These are phyloP conservation scores for Salix arbutifolia DNA, from an alignment of 345 rosid species.

Conservation along the genomic window DNA sequence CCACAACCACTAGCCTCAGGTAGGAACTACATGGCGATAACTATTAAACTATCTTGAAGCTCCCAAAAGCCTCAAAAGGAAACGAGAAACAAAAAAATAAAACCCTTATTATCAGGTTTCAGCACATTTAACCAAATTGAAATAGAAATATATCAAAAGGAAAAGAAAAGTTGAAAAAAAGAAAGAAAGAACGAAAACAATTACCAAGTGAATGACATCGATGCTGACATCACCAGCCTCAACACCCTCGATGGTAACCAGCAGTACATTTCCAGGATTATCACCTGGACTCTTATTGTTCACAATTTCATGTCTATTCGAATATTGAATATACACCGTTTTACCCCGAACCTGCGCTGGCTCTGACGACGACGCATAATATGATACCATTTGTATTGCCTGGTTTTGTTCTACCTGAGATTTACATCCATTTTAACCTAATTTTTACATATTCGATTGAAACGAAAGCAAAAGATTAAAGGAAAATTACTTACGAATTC, in stretches of 20 bases:
- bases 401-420: slow-evolving; percentile 74
- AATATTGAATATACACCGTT: slow-evolving; percentile 90
- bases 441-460: too few relatives aligned
- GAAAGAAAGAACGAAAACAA: slow-evolving; percentile 11
- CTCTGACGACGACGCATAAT: slow-evolving; percentile 94
- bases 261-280: slow-evolving; percentile 88
- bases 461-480: not conserved
- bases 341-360: slow-evolving; percentile 96
- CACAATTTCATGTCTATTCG: slow-evolving; percentile 91
- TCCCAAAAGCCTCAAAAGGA: too few relatives aligned
- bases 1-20: not conserved
- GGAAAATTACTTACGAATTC: slow-evolving; percentile 56
- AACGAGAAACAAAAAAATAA: too few relatives aligned
- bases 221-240: slow-evolving; percentile 91
- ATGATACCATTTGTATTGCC: slow-evolving; percentile 95
- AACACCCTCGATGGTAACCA: slow-evolving; percentile 92
- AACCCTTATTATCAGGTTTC: not conserved
- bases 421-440: not conserved
- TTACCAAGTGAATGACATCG: slow-evolving; percentile 91
- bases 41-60: not conserved
- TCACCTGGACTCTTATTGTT: slow-evolving; percentile 97
- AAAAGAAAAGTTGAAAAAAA: not conserved
- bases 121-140: not conserved
- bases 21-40: too few relatives aligned
- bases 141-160: not conserved